Evolutionary conservation across 169 alveolate genomes (phyloP).

Genomic region (Cryptosporidium felis): DNA sequence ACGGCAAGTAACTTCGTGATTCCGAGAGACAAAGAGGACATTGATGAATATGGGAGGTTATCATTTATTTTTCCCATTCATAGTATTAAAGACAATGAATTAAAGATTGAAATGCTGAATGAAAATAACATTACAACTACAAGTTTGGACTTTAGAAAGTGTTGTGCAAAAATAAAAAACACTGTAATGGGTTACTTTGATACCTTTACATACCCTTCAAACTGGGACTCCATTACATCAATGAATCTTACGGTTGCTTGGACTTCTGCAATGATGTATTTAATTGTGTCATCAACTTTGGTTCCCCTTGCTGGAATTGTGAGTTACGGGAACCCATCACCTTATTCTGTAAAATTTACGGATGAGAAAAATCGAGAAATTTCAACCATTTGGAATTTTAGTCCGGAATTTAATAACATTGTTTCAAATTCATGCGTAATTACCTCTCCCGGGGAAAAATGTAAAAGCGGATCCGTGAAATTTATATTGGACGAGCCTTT

Average conservation of each 20-base stretch:
- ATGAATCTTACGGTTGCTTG: slow-evolving; percentile 54
- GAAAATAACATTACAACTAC: slow-evolving; percentile 6
- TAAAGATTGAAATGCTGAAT: slow-evolving; percentile 6
- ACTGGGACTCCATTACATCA: slow-evolving; percentile 62
- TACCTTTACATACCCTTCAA: slow-evolving; percentile 48
- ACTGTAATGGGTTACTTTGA: slow-evolving; percentile 34
- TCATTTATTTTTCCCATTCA: slow-evolving; percentile 44
- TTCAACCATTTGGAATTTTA: slow-evolving; percentile 38
- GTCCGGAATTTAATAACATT: slow-evolving; percentile 16
- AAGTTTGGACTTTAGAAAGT: slow-evolving; percentile 10
- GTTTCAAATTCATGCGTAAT: slow-evolving; percentile 37
- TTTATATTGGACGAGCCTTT: slow-evolving; percentile 1
- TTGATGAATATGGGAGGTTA: neutral
- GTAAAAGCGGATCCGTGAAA: slow-evolving; percentile 27
- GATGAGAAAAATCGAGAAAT: neutral
- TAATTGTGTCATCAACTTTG: slow-evolving; percentile 25
- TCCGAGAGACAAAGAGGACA: neutral
- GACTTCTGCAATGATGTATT: slow-evolving; percentile 53
- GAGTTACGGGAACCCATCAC: neutral
- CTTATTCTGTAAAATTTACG: neutral
- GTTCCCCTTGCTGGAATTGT: slow-evolving; percentile 58
- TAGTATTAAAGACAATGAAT: neutral
- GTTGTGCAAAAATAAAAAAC: slow-evolving; percentile 40
- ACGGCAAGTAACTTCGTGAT: slow-evolving; percentile 1
- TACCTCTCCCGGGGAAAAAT: slow-evolving; percentile 9